phyloP scores from a whole-genome alignment of 1,284 basidiomycete species.

The Fistulinella cinereoalba region DNA sequence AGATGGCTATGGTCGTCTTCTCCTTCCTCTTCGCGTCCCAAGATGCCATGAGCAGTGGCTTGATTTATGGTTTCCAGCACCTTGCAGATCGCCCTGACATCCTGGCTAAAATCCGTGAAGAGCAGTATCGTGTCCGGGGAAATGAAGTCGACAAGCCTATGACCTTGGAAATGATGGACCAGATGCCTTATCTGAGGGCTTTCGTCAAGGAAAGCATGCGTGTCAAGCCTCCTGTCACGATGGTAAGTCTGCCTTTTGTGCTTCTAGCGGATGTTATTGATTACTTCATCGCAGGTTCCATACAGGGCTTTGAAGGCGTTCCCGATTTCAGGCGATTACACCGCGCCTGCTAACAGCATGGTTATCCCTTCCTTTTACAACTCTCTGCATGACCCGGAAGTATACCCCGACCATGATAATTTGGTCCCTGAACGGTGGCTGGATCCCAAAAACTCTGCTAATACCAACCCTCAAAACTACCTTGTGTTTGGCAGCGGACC shows the following conservation, averaged over 20 bases:
- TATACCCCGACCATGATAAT: slow-evolving; percentile 85
- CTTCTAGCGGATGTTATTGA: slow-evolving; percentile 6
- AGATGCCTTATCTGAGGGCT: slow-evolving; percentile 91
- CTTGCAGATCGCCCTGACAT: slow-evolving; percentile 91
- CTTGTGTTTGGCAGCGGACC: slow-evolving; percentile 95
- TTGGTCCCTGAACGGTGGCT: slow-evolving; percentile 94
- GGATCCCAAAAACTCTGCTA: slow-evolving; percentile 76
- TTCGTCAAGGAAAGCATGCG: slow-evolving; percentile 92
- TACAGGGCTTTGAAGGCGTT: slow-evolving; percentile 88
- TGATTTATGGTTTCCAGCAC: slow-evolving; percentile 96
- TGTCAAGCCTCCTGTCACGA: slow-evolving; percentile 87
- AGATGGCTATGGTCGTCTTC: slow-evolving; percentile 96
- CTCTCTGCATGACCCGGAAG: slow-evolving; percentile 85
- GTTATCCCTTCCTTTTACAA: slow-evolving; percentile 97
- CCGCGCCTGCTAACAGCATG: slow-evolving; percentile 89
- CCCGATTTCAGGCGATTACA: slow-evolving; percentile 89
- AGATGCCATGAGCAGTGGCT: slow-evolving; percentile 95
- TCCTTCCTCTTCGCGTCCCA: slow-evolving; percentile 98
- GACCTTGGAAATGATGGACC: slow-evolving; percentile 86
- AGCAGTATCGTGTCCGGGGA: slow-evolving; percentile 83
- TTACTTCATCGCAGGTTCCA: slow-evolving; percentile 59
- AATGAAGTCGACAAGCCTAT: slow-evolving; percentile 80
- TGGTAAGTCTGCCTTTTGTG: slow-evolving; percentile 53
- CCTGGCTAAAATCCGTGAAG: slow-evolving; percentile 85
- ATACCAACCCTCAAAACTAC: slow-evolving; percentile 90